These are phyloP conservation scores for Pseudoscleropodium purum DNA, from an alignment of 225 moss, liverwort and hornwort genomes.

Conservation along the genomic window DNA sequence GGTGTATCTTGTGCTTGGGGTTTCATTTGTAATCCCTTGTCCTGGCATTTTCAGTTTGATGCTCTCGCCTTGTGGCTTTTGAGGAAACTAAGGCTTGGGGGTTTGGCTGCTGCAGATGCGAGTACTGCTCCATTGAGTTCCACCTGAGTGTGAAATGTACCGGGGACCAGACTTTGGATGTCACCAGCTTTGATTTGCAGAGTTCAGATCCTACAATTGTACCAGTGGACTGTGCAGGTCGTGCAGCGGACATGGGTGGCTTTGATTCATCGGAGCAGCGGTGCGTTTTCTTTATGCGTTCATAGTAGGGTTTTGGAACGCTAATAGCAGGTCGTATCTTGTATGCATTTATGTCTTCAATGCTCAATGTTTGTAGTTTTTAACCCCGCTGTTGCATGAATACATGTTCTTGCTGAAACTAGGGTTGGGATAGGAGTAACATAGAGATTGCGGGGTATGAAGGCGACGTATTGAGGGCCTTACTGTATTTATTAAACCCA, in stretches of 20 bases:
- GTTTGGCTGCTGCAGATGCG: conserved; percentile 51
- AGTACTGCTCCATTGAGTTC: conserved; percentile 87
- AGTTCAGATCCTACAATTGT: conserved; percentile 63
- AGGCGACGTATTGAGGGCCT: neutral
- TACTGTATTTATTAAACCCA: neutral
- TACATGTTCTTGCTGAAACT: neutral
- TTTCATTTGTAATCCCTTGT: neutral
- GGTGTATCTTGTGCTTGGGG: neutral
- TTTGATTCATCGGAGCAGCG: conserved; percentile 67
- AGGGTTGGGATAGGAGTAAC: neutral
- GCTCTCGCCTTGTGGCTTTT: neutral
- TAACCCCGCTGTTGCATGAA: neutral
- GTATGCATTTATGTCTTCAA: neutral
- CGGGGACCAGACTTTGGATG: conserved; percentile 81
- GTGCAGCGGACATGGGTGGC: conserved; percentile 46
- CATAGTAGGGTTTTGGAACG: neutral
- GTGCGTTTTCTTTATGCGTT: conserved; percentile 6
- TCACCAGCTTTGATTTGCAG: conserved; percentile 83
- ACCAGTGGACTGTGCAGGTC: conserved; percentile 60
- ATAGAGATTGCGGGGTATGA: neutral
- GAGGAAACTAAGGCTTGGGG: neutral
- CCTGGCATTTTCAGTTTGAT: neutral
- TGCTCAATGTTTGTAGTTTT: neutral
- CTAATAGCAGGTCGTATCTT: neutral
- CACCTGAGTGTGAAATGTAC: conserved; percentile 87